Base-by-base conservation (phyloP, 345 rosid genomes). In the Lepidium didymum region DNA sequence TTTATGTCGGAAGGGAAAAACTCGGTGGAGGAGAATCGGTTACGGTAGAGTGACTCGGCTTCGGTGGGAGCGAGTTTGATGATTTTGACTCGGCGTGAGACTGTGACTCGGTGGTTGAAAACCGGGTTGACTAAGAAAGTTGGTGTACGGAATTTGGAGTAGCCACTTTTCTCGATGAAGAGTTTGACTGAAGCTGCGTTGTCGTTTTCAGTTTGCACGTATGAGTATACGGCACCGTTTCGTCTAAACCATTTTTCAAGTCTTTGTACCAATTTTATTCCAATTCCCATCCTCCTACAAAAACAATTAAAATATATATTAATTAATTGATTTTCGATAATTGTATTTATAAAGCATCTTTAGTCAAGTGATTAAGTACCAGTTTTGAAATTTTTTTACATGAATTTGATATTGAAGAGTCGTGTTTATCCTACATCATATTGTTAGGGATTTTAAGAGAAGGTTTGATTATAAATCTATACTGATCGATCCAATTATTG, bases 121-220 rank as follows among this genome's bases (percentile, higher is more conserved):
- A 91, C 96, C 4, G 99, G 99, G 79, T 94, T 87, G 77, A 94
- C 96, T 41, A 94, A 78, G 67, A 91, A 72, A 12, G 86, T 75
- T 0, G 97, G 97, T 2, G 97, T 91, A 11, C 99, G 99, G 89
- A 87, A 86, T 77, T 79, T 85, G 50, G 91, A 73, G 77, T 95
- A 95, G 11, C 97, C 97, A 64, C 91, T 89, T 84, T 91, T 91
- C 67, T 70, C 78, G 80, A 91, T 89, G 83, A 95, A 95, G 44
- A 95, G 90, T 53, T 78, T 83, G 60, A 95, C 86, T 40, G 97
- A 95, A 49, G 99, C 89, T 63, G 52, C 51, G 82, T 95, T 95
- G 83, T 91, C 96, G 83, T 77, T 86, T 80, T 91, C 99, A 0
- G 97, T 91, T 13, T 96, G 97, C n/a, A 95, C 77, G 84, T 91